These are phyloP conservation scores for Avena sativa DNA, from an alignment of 176 grass and related monocot species.

Conservation along the genomic window DNA sequence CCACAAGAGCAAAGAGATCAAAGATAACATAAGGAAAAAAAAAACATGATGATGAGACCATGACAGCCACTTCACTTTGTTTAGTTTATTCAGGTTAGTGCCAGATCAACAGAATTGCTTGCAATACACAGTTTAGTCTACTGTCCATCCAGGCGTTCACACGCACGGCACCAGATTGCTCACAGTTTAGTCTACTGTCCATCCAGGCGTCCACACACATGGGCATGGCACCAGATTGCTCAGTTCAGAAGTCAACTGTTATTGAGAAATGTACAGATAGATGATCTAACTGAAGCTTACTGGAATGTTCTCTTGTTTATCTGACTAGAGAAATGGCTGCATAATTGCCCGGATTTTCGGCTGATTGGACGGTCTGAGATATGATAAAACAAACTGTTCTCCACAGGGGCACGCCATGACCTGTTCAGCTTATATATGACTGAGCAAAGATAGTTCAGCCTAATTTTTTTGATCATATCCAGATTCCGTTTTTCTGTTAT, in stretches of 20 bases:
- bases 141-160: neutral
- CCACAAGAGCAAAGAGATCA: slow-evolving; percentile 23
- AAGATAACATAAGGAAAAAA: neutral
- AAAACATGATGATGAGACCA: slow-evolving; percentile 27
- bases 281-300: neutral
- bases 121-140: slow-evolving; percentile 9
- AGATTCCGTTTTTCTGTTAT: neutral
- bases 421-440: neutral
- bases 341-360: neutral
- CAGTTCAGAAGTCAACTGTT: slow-evolving; percentile 30
- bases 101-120: slow-evolving; percentile 31
- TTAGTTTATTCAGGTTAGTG: slow-evolving; percentile 4
- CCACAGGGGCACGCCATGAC: slow-evolving; percentile 23
- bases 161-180: neutral
- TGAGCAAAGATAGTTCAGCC: neutral
- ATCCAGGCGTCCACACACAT: neutral
- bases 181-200: neutral
- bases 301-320: slow-evolving; percentile 18
- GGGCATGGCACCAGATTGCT: neutral
- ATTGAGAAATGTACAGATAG: neutral
- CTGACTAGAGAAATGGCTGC: neutral
- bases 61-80: slow-evolving; percentile 38
- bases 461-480: neutral
- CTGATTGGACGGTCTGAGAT: neutral
- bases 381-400: slow-evolving; percentile 4